Evolutionary conservation across 192 early-diverging fungal genomes (phyloP).

Genomic region (Coemansia brasiliensis): DNA sequence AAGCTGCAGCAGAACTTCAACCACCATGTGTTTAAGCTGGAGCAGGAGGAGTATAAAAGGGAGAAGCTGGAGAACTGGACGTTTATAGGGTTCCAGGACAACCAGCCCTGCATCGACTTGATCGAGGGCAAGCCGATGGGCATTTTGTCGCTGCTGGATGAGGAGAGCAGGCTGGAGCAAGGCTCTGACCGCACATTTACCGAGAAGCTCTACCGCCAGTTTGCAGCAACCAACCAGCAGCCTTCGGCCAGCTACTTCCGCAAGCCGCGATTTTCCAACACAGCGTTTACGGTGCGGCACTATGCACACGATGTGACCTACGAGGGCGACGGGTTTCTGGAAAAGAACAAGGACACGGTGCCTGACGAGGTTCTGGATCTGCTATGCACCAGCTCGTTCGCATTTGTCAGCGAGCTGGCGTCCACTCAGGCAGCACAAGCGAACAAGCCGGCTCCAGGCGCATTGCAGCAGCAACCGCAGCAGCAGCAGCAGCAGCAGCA

Average conservation of each 20-base stretch:
- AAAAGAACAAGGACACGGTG: conserved; percentile 98
- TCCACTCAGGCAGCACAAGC: conserved; percentile 10
- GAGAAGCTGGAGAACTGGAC: conserved; percentile 92
- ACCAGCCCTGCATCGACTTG: conserved; percentile 97
- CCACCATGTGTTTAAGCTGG: conserved; percentile 70
- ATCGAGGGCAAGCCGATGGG: conserved; percentile 92
- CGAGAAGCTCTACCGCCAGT: conserved; percentile 52
- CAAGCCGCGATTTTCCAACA: conserved; percentile 91
- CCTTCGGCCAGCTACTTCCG: conserved; percentile 62
- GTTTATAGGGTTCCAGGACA: conserved; percentile 98
- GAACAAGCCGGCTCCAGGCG: conserved; percentile 10
- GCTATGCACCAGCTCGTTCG: conserved; percentile 43
- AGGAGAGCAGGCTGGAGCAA: conserved; percentile 59
- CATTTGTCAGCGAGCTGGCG: conserved; percentile 32
- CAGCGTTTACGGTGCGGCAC: conserved; percentile 89
- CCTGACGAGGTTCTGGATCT: conserved; percentile 74
- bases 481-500: conserved; percentile 15
- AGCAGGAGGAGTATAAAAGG: conserved; percentile 80
- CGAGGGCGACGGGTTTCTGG: conserved; percentile 92
- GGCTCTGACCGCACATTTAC: conserved; percentile 53
- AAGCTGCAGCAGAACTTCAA: conserved; percentile 76
- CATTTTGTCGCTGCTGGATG: conserved; percentile 91
- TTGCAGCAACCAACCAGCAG: conserved; percentile 10
- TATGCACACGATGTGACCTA: conserved; percentile 95
- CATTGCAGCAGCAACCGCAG: conserved; percentile 9